Base-by-base conservation (phyloP, 306 rosid species). In the Betula pendula region DNA sequence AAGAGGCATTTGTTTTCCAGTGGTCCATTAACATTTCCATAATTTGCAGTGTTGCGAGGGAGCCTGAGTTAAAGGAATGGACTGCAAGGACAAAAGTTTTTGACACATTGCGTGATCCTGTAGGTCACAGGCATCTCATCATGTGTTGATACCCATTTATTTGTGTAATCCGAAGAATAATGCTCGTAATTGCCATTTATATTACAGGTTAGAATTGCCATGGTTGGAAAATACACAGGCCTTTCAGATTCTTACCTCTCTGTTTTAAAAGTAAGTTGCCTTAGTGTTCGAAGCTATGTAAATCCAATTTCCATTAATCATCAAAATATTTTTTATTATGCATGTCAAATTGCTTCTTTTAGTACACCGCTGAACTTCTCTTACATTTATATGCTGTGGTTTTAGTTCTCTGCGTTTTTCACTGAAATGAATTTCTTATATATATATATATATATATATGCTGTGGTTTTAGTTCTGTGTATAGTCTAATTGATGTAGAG, bases 141-240 rank as follows among this genome's bases (percentile, higher is more conserved):
- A 48, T 25, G 68, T 25, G 6, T 48, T 25, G 47, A 67, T 25
- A 58, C 50, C 75, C 19, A 69, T 31, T 51, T 25, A 14, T 83
- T 22, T 22, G 22, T 47, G 19, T 42, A 53, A 45, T 20, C 16
- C 25, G 10, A 5, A 45, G 14, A 70, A 14, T 56, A 72, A 20
- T 47, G 63, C 45, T 74, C 25, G 74, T 53, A 66, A 72, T 45
- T 74, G 13, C 53, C 6, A 1, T 58, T 12, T 58, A 33, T 44
- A 1, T 68, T 52, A 56, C 91, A 95, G 99, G 97, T 95, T 70
- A 89, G 88, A 74, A 92, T 95, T 86, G 97, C 97, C 51, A 89
- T 95, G 90, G 97, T 95, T 51, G 99, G 99, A 81, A 95, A 95
- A 78, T 95, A 95, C 78, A 92, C 99, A 12, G 94, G 90, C 53